Conservation (phyloP, 2,329 filamentous ascomycete genomes). For the Teratosphaeria zuluensis region DNA sequence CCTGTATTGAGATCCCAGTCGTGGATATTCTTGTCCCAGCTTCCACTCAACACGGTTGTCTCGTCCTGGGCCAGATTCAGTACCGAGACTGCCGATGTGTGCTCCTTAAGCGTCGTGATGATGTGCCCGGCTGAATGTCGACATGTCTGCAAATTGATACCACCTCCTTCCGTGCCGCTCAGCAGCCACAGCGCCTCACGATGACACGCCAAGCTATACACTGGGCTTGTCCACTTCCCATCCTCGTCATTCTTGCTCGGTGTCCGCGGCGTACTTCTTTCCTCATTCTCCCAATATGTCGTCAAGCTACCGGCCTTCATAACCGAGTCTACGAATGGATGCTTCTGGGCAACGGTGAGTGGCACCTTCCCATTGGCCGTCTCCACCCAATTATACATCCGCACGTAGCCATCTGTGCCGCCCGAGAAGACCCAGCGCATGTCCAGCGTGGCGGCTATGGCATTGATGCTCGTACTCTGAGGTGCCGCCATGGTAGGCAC, state of each 20-base stretch:
- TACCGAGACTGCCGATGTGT: conserved; percentile 87
- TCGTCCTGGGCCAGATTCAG: conserved; percentile 76
- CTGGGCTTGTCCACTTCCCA: conserved; percentile 53
- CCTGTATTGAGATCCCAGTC: conserved; percentile 95
- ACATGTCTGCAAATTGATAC: conserved; percentile 86
- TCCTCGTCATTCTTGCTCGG: conserved; percentile 31
- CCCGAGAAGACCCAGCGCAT: conserved; percentile 92
- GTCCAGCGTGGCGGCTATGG: conserved; percentile 82
- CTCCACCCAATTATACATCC: conserved; percentile 91
- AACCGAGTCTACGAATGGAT: conserved; percentile 95
- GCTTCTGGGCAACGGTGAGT: conserved; percentile 86
- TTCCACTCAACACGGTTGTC: conserved; percentile 76
- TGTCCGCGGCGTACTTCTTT: conserved; percentile 40
- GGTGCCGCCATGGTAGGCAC: conserved; percentile 94
- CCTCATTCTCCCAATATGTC: conserved; percentile 98
- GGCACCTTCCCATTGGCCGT: conserved; percentile 92
- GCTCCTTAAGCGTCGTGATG: conserved; percentile 69
- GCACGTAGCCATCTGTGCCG: conserved; percentile 87
- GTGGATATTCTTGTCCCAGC: conserved; percentile 89
- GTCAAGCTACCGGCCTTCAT: conserved; percentile 88
- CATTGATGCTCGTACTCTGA: conserved; percentile 90
- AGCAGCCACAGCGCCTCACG: conserved; percentile 85
- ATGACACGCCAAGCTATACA: conserved; percentile 89
- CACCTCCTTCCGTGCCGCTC: conserved; percentile 80
- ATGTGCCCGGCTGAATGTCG: conserved; percentile 90